Evolutionary conservation across 1,139 yeast species (phyloP), one percentile per base, ranked within the genome.

Genomic region (Magnusiomyces magnusii): DNA sequence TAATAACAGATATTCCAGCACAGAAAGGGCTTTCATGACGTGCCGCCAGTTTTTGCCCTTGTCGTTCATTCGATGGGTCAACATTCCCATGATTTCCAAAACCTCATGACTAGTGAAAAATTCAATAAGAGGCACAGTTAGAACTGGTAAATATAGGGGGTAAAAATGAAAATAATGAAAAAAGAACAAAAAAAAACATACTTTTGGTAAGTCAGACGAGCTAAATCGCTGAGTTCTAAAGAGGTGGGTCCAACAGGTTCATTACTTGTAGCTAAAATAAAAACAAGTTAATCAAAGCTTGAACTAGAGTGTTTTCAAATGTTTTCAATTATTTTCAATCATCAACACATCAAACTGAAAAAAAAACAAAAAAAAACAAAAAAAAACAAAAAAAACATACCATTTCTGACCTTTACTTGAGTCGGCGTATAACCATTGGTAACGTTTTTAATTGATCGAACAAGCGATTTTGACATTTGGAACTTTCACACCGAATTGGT

Each of bases 11-110:
- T 86, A 92, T 68, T 91, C 95, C 66, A 92, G 76, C 9, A 93
- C 87, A 1, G 97, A 87, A 66, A 91, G 77, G 1, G 96, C 87
- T 60, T 89, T 90, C 61, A 93, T 92, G 55, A 89, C 87, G 71
- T 89, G 97, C 64, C 95, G 80, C 96, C 96, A 89, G 71, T 60
- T 60, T 54, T 89, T 89, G 55, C 96, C 96, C 75, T 89, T 88
- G 67, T 89, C 96, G 68, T 88, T 88, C 67, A 95, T 78, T 65
- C 99, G 81, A 66, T 92, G 85, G 74, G 92, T 99, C 58, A 93
- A 75, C 90, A 95, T 91, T 70, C 93, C 98, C 96, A 93, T 88
- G 55, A 93, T 84, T 68, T 92, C 97, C 69, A 90, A 80, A 66
- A 92, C 85, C 66, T 90, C 96, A 7, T 88, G 84, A 64, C 76